Percentiles rank a stretch among this genome's conserved stretches.
Conservation (phyloP, 148 eudicot species). For the Nyssa sinensis region DNA sequence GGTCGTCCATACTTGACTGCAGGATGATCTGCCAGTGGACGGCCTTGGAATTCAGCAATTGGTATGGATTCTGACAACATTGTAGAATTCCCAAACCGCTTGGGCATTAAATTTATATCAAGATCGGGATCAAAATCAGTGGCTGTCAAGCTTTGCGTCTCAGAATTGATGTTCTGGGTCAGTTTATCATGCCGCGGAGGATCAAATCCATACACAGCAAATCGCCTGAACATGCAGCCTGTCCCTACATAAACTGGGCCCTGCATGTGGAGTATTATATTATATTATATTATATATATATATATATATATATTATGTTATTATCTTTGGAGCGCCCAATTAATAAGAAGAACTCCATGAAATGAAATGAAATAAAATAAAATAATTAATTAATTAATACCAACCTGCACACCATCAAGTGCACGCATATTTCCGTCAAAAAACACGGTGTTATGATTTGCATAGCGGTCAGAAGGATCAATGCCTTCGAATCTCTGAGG, state of each 20-base stretch:
- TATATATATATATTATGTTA: too few relatives aligned
- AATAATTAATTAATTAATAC: too few relatives aligned
- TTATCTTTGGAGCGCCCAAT: too few relatives aligned
- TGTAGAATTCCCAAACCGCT: slow-evolving; percentile 85
- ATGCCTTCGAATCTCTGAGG: slow-evolving; percentile 97
- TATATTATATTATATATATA: too few relatives aligned
- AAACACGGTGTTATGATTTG: slow-evolving; percentile 91
- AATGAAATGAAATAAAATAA: too few relatives aligned
- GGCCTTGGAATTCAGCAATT: slow-evolving; percentile 82
- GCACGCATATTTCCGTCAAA: slow-evolving; percentile 98
- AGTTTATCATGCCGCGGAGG: slow-evolving; percentile 61
- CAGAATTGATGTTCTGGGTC: slow-evolving; percentile 24
- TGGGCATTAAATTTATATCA: slow-evolving; percentile 72
- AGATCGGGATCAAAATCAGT: slow-evolving; percentile 80
- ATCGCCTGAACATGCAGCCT: slow-evolving; percentile 84
- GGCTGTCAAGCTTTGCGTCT: slow-evolving; percentile 51
- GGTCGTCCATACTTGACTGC: slow-evolving; percentile 89
- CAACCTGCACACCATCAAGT: slow-evolving; percentile 87
- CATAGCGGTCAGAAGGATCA: slow-evolving; percentile 91
- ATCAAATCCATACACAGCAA: slow-evolving; percentile 89
- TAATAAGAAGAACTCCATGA: too few relatives aligned
- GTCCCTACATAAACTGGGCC: slow-evolving; percentile 98
- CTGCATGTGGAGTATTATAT: slow-evolving; percentile 21
- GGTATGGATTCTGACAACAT: slow-evolving; percentile 77
- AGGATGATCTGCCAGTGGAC: slow-evolving; percentile 90